Percentiles rank a stretch among this genome's conserved stretches.
Conservation (phyloP, 768 basidiomycete genomes). For the Hortiboletus campestris region DNA sequence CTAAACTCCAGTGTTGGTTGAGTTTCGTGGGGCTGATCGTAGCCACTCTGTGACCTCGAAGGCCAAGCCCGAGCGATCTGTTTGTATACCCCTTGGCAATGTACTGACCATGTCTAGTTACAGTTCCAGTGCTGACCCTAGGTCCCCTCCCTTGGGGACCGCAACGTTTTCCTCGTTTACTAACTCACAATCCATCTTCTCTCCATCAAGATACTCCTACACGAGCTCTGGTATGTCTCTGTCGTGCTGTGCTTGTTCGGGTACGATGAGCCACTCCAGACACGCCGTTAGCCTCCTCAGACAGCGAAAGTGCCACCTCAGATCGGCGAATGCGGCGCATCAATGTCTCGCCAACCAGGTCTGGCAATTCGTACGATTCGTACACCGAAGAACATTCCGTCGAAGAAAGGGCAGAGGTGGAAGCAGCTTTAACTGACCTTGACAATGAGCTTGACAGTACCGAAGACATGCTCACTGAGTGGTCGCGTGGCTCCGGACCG, state of each 20-base stretch:
- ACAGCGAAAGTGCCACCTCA: constrained; percentile 45
- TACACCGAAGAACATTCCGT: constrained; percentile 57
- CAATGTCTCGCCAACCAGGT: constrained; percentile 51
- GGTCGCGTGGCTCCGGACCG: constrained; percentile 50
- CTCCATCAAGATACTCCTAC: constrained; percentile 61
- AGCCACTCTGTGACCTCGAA: constrained; percentile 19
- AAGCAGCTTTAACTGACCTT: constrained; percentile 61
- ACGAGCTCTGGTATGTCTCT: constrained; percentile 49
- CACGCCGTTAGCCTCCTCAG: constrained; percentile 47
- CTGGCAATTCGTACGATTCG: constrained; percentile 42
- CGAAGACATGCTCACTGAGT: constrained; percentile 63
- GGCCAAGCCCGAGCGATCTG: background rate
- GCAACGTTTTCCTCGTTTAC: constrained; percentile 54
- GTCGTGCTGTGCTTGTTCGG: background rate
- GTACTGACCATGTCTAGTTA: constrained; percentile 41
- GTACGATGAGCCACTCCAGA: constrained; percentile 31
- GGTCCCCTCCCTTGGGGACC: constrained; percentile 65
- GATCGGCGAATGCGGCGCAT: constrained; percentile 51
- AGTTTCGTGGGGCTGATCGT: constrained; percentile 18
- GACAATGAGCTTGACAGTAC: constrained; percentile 67
- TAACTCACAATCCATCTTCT: constrained; percentile 51
- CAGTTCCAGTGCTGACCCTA: constrained; percentile 40
- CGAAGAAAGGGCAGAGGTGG: constrained; percentile 54
- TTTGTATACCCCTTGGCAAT: constrained; percentile 21
- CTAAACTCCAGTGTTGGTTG: constrained; percentile 33